phyloP scores from a whole-genome alignment of 345 rosid species.

The Populus pruinosa region DNA sequence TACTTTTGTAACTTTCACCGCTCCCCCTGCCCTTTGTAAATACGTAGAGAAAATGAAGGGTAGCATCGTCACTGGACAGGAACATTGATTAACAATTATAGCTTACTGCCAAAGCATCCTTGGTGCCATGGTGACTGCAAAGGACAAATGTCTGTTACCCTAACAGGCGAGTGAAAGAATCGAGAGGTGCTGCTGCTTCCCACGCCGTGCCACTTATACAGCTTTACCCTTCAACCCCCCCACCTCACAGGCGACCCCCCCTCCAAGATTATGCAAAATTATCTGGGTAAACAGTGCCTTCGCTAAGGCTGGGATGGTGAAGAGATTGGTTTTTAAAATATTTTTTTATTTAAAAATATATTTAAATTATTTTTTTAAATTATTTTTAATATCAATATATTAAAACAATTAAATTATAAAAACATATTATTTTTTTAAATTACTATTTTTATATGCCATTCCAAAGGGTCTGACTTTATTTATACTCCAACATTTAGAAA shows the following conservation, averaged over 20 bases:
- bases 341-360: too few species aligned
- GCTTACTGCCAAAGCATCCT: slow-evolving; percentile 9
- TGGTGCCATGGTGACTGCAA: slow-evolving; percentile 17
- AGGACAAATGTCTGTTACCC: slow-evolving; percentile 18
- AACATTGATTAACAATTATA: background rate
- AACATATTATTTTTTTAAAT: too few species aligned
- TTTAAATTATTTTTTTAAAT: too few species aligned
- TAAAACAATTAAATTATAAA: too few species aligned
- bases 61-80: background rate
- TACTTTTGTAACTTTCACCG: background rate
- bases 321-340: too few species aligned
- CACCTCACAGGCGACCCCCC: background rate
- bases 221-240: background rate
- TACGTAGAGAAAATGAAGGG: background rate
- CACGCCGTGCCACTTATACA: background rate
- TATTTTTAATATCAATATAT: too few species aligned
- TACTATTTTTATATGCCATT: too few species aligned
- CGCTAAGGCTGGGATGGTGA: too few species aligned
- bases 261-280: background rate
- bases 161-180: background rate
- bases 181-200: background rate
- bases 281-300: background rate
- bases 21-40: background rate
- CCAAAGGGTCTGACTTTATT: too few species aligned
- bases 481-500: too few species aligned